A percentile compares a stretch with the other conserved stretches of the same genome.
phyloP scores from a whole-genome alignment of 768 basidiomycete genomes.

The Neoboletus brunneissimus region DNA sequence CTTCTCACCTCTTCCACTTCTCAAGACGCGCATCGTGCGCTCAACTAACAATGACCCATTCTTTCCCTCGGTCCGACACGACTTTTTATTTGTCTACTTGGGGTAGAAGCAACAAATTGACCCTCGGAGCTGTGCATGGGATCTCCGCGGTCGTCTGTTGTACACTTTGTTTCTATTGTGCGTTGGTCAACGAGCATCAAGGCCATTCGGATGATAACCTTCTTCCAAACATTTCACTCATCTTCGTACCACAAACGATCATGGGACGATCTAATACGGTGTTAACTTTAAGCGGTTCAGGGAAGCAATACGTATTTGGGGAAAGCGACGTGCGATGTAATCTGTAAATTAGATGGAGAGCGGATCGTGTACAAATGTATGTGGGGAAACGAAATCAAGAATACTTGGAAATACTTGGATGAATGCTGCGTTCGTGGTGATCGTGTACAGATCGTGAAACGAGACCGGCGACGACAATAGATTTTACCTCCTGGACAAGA shows the following conservation, averaged over 20 bases:
- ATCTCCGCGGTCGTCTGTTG: not conserved
- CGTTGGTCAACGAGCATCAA: not conserved
- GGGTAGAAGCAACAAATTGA: not conserved
- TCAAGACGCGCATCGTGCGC: not conserved
- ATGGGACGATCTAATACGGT: not conserved
- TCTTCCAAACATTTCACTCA: not conserved
- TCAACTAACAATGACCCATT: not conserved
- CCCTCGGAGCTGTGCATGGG: not conserved
- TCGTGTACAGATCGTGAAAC: not conserved
- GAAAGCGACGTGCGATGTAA: not conserved
- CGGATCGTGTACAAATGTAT: not conserved
- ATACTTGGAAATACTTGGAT: not conserved
- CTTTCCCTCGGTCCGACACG: not conserved
- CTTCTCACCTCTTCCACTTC: not conserved
- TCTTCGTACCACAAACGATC: not conserved
- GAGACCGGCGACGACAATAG: not conserved
- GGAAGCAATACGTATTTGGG: not conserved
- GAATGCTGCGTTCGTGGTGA: not conserved
- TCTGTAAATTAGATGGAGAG: not conserved
- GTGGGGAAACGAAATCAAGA: not conserved
- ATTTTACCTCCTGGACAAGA: conserved; percentile 6
- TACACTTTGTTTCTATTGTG: not conserved
- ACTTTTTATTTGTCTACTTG: too few relatives aligned
- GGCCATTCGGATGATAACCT: too few relatives aligned
- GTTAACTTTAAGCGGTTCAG: not conserved